Evolutionary conservation across 2,329 filamentous ascomycete genomes (phyloP).

Genomic region (Phialophora verrucosa): DNA sequence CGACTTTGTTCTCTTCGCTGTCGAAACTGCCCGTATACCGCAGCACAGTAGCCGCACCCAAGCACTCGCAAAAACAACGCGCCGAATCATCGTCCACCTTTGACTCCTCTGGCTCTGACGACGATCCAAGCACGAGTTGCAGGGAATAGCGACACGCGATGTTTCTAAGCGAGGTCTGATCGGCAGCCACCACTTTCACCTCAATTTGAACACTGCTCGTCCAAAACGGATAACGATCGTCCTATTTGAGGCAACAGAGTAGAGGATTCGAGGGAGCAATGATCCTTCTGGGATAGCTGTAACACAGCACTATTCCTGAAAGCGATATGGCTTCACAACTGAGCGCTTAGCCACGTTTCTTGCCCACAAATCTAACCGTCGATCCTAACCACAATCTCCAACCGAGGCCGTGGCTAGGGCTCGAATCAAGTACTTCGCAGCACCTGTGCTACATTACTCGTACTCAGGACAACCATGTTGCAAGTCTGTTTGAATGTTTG

Average conservation of each 20-base stretch:
- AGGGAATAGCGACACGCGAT: constrained; percentile 6
- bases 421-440: constrained; percentile 11
- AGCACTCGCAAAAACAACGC: not conserved
- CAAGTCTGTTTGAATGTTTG: not conserved
- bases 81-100: not conserved
- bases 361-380: not conserved
- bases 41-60: not conserved
- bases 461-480: not conserved
- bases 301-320: not conserved
- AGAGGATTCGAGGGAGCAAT: not conserved
- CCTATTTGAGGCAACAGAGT: not conserved
- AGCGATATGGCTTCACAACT: not conserved
- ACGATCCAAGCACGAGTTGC: constrained; percentile 3
- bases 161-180: constrained; percentile 16
- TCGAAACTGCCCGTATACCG: not conserved
- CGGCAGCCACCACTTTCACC: constrained; percentile 9
- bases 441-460: not conserved
- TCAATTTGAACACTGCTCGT: constrained; percentile 9
- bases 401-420: not conserved
- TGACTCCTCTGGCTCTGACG: not conserved
- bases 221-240: constrained; percentile 11
- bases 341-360: not conserved
- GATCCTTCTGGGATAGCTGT: not conserved
- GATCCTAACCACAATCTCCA: constrained; percentile 5
- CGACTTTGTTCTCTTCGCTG: not conserved